Conservation (phyloP, 169 alveolate species). For the Plasmodium ovale region DNA sequence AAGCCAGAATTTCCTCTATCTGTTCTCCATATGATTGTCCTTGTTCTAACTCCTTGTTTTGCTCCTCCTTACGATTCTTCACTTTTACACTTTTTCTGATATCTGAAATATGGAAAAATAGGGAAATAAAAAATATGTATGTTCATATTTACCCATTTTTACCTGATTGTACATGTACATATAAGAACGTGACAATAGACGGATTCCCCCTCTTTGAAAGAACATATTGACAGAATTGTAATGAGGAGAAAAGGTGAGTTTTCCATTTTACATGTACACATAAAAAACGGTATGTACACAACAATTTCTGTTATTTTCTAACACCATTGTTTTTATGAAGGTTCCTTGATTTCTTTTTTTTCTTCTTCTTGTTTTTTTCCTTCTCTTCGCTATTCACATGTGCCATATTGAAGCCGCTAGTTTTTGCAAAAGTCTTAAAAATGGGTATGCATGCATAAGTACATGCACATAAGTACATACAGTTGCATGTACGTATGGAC, state of each 20-base stretch:
- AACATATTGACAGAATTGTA: not conserved
- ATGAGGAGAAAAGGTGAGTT: not conserved
- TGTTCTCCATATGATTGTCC: conserved; percentile 32
- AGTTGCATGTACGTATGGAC: too few species aligned
- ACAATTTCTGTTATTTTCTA: not conserved
- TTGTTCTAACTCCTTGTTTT: too few species aligned
- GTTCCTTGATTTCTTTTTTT: conserved; percentile 24
- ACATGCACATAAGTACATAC: too few species aligned
- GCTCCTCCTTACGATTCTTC: conserved; percentile 18
- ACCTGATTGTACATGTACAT: not conserved
- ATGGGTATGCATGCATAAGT: too few species aligned
- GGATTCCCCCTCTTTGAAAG: too few species aligned
- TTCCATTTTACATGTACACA: not conserved
- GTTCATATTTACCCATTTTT: too few species aligned
- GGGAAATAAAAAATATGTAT: too few species aligned
- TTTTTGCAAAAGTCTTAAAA: too few species aligned
- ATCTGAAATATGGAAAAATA: conserved; percentile 3
- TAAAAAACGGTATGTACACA: not conserved
- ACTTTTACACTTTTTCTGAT: conserved; percentile 10
- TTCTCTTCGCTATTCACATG: conserved; percentile 6
- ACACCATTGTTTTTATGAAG: not conserved
- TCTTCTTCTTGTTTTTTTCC: conserved; percentile 34
- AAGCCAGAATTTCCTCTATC: conserved; percentile 51
- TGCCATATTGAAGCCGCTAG: conserved; percentile 20
- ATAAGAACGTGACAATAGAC: not conserved